Percentiles rank a stretch among this genome's conserved stretches.
Conservation (phyloP, 2,329 filamentous ascomycete genomes). For the Alternaria incomplexa region DNA sequence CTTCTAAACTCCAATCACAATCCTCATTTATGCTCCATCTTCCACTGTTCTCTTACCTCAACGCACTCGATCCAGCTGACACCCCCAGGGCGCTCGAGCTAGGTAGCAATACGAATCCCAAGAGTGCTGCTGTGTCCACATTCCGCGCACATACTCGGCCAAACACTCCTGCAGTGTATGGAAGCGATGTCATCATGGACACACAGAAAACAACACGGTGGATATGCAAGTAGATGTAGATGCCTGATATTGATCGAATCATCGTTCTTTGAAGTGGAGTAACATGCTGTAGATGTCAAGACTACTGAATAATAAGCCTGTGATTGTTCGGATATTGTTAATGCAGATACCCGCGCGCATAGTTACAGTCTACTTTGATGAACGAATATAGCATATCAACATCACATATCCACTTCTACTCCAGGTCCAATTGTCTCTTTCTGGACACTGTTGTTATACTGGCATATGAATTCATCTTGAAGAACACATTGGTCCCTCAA, state of each 20-base stretch:
- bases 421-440: slow-evolving; percentile 50
- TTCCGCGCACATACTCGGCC: neutral
- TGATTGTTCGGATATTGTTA: slow-evolving; percentile 51
- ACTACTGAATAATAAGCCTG: neutral
- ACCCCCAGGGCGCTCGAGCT: neutral
- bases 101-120: neutral
- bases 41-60: neutral
- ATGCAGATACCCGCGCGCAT: slow-evolving; percentile 58
- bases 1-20: neutral
- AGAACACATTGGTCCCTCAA: slow-evolving; percentile 45
- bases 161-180: neutral
- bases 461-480: slow-evolving; percentile 50
- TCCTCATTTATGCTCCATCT: neutral
- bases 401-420: slow-evolving; percentile 56
- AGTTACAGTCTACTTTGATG: slow-evolving; percentile 40
- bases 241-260: slow-evolving; percentile 24
- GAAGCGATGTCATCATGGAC: neutral
- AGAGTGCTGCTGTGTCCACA: neutral
- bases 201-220: neutral
- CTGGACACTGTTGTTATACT: slow-evolving; percentile 47
- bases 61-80: neutral
- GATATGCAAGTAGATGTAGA: neutral
- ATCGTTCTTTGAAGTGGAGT: slow-evolving; percentile 44
- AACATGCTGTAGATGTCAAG: slow-evolving; percentile 27
- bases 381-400: too few species aligned